Percentiles rank a stretch among this genome's conserved stretches.
phyloP scores from a whole-genome alignment of 805 yeast species.

The Kazachstania psychrophila region DNA sequence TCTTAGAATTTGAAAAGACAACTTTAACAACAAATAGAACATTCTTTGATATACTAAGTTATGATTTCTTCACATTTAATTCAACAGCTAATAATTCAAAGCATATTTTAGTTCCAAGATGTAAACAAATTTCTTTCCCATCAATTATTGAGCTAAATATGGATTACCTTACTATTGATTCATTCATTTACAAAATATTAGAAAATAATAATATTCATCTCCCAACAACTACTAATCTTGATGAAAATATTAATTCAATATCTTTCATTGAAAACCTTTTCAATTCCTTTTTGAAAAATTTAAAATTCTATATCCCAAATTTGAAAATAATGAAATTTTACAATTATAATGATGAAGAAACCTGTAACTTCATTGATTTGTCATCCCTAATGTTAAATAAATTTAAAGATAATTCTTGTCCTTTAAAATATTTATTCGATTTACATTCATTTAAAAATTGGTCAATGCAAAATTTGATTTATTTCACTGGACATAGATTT shows the following conservation, averaged over 20 bases:
- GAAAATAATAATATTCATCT: conserved; percentile 4
- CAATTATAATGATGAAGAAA: conserved; percentile 8
- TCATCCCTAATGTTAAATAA: conserved; percentile 13
- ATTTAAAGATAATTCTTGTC: conserved; percentile 7
- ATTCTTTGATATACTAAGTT: conserved; percentile 13
- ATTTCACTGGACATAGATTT: conserved; percentile 22
- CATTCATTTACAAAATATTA: conserved; percentile 12
- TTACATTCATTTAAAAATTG: conserved; percentile 23
- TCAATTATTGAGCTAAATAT: conserved; percentile 8
- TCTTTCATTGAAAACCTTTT: conserved; percentile 10
- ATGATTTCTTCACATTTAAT: conserved; percentile 5
- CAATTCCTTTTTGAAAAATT: conserved; percentile 7
- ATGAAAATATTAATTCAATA: not conserved
- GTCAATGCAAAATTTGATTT: conserved; percentile 13
- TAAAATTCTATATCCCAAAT: conserved; percentile 10
- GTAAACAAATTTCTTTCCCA: conserved; percentile 12
- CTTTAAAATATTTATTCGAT: conserved; percentile 12
- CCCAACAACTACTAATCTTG: not conserved
- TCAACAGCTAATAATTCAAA: not conserved
- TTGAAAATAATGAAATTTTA: conserved; percentile 10
- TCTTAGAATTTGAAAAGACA: conserved; percentile 5
- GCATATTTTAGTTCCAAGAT: conserved; percentile 6
- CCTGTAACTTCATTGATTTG: conserved; percentile 18
- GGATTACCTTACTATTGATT: conserved; percentile 17
- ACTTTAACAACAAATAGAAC: conserved; percentile 2